Evolutionary conservation across 352 stramenopile species (phyloP), one percentile per base, ranked within the genome.

Genomic region (Pythium chondricola): DNA sequence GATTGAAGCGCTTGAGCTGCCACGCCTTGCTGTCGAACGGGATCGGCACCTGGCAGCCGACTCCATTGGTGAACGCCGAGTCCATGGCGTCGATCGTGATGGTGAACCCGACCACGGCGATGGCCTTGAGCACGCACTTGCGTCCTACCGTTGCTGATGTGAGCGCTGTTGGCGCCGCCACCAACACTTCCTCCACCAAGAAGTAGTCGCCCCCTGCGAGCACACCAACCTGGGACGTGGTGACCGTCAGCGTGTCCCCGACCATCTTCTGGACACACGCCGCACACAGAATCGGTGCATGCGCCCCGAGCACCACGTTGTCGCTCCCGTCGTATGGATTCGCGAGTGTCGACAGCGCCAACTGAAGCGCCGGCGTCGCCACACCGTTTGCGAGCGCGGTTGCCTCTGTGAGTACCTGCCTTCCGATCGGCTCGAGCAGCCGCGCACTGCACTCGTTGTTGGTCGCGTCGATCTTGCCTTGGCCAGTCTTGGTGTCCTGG

Each of bases 231-330:
- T 86, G 36, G 1, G 65, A 52, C 4, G 36, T 48, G 7, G 74
- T 84, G 26, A 84, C 54, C 0, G 71, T 87, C 38, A 89, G 31
- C 0, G 52, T 25, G 7, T 51, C 61, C 10, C 32, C 55, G 1
- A 58, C 61, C 26, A 89, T 36, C 20, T 71, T 83, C 44, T 90
- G 82, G 2, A 71, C 74, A 16, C 82, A 93, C 1, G 64, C 55
- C 17, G 56, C 47, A 16, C 82, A 93, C 9, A 90, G 35, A 10
- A 77, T 43, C 3, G 51, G 40, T 32, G 74, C 40, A 38, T 66
- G 38, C 32, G 48, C 43, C 1, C 66, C 69, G 7, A 79, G 47
- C 24, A 74, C 47, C 11, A 61, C 52, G 10, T 55, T 62, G 46
- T 48, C 43, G 13, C 13, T 68, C 16, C 46, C 49, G 31, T 55